Evolutionary conservation across 2,329 filamentous ascomycete genomes (phyloP), one percentile per base, ranked within the genome.

Genomic region (Penicillium digitatum): DNA sequence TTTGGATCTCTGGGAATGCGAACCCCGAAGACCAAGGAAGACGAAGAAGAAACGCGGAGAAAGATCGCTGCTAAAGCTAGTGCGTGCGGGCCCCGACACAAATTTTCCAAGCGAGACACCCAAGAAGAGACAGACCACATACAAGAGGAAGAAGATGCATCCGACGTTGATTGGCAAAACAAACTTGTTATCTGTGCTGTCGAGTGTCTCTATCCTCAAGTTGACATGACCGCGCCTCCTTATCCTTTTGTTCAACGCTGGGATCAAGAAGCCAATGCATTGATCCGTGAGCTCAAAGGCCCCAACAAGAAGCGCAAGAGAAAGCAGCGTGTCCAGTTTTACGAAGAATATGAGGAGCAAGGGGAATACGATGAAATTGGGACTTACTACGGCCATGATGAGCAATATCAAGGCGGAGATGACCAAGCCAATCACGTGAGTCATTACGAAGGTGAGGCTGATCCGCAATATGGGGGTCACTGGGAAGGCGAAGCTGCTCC

Each of bases 161-260:
- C 84, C 42, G 74, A 81, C 0, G 80, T 88, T 29, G 80, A 82
- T 22, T 96, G 92, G 92, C 83, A 83, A 62, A 76, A 83, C 5
- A 90, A 85, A 62, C 86, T 96, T 56, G 81, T 78, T 11, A 84
- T 95, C 57, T 82, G 83, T 24, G 92, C 90, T 22, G 89, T 95
- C 0, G 93, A 97, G 70, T 96, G 92, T 72, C 84, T 85, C 58
- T 81, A 88, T n/a, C 82, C 88, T 29, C 82, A 80, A 5, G 75
- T 90, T 37, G 76, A 81, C 31, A 78, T 95, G 43, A 88, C 82
- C 50, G 82, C 89, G 32, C 92, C 93, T 0, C 89, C 92, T 0
- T 96, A 95, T 66, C 92, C 92, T 0, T 96, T 96, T 70, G 79
- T 88, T 16, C 91, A 96, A 71, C 83, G 89, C 44, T 96, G 92